Percentiles rank a stretch among this genome's conserved stretches.
Conservation (phyloP, 1,284 basidiomycete genomes). For the Naganishia sp. region DNA sequence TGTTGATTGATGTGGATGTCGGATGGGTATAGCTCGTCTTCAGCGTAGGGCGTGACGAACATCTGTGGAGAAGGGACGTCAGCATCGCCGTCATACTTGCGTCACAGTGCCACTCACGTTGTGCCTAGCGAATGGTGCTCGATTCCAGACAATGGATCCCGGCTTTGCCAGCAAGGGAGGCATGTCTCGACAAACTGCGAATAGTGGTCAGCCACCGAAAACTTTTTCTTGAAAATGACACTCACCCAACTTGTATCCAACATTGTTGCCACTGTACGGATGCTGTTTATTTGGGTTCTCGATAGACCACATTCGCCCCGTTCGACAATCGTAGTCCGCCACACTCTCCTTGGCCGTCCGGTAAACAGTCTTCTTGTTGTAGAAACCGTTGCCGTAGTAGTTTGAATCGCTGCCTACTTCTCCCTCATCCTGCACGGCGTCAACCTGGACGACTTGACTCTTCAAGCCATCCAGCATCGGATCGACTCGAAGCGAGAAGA, state of each 20-base stretch:
- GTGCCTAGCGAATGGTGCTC: slow-evolving; percentile 73
- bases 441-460: slow-evolving; percentile 82
- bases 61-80: slow-evolving; percentile 4
- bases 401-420: slow-evolving; percentile 73
- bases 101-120: slow-evolving; percentile 48
- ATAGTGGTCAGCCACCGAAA: neutral
- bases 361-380: slow-evolving; percentile 65
- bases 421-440: slow-evolving; percentile 64
- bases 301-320: slow-evolving; percentile 70
- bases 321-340: slow-evolving; percentile 64
- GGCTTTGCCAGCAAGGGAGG: slow-evolving; percentile 63
- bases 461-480: slow-evolving; percentile 87
- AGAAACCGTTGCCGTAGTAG: slow-evolving; percentile 81
- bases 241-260: slow-evolving; percentile 63
- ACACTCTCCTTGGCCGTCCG: slow-evolving; percentile 62
- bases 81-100: neutral
- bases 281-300: slow-evolving; percentile 57
- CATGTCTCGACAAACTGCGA: slow-evolving; percentile 46
- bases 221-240: neutral
- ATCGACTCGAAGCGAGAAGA: slow-evolving; percentile 60
- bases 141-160: slow-evolving; percentile 69
- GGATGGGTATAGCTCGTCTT: slow-evolving; percentile 77
- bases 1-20: slow-evolving; percentile 85
- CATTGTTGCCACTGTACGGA: slow-evolving; percentile 65
- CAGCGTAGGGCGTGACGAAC: slow-evolving; percentile 54